phyloP scores from a whole-genome alignment of 129 eudicot species.

The Scalesia atractyloides region DNA sequence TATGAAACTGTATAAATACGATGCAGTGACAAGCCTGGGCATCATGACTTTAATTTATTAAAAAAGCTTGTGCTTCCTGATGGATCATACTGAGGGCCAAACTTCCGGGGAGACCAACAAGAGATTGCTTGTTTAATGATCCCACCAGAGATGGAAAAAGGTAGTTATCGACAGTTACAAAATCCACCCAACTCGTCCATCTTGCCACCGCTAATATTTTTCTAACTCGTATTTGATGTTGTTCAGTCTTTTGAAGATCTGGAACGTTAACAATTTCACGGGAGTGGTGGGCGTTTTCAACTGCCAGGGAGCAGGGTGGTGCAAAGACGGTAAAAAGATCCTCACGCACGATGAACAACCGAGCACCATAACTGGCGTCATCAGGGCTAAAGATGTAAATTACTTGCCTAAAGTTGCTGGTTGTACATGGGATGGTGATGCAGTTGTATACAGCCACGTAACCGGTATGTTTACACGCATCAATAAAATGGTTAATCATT shows the following conservation, averaged over 20 bases:
- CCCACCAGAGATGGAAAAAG: conserved; percentile 86
- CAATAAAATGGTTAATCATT: background rate
- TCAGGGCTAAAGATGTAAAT: conserved; percentile 72
- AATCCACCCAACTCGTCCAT: no score
- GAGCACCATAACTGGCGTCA: conserved; percentile 52
- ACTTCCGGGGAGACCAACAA: conserved; percentile 90
- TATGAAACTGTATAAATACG: conserved; percentile 9
- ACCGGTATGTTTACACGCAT: conserved; percentile 40
- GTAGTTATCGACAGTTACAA: no score
- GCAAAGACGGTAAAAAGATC: conserved; percentile 66
- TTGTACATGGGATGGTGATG: conserved; percentile 74
- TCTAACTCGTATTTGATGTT: conserved; percentile 13
- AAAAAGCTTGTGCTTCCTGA: conserved; percentile 90
- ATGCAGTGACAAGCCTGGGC: conserved; percentile 93
- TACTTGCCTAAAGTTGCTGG: conserved; percentile 57
- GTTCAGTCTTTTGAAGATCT: conserved; percentile 74
- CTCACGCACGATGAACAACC: conserved; percentile 70
- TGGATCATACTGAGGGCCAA: conserved; percentile 89
- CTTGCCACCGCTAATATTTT: no score
- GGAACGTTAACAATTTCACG: conserved; percentile 75
- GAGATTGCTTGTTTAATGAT: conserved; percentile 88
- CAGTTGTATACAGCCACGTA: conserved; percentile 58
- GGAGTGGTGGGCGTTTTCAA: conserved; percentile 90
- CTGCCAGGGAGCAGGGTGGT: conserved; percentile 99
- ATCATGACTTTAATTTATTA: conserved; percentile 76